Percentiles rank a stretch among this genome's conserved stretches.
Conservation (phyloP, 148 eudicot genomes). For the Cornus suecica region DNA sequence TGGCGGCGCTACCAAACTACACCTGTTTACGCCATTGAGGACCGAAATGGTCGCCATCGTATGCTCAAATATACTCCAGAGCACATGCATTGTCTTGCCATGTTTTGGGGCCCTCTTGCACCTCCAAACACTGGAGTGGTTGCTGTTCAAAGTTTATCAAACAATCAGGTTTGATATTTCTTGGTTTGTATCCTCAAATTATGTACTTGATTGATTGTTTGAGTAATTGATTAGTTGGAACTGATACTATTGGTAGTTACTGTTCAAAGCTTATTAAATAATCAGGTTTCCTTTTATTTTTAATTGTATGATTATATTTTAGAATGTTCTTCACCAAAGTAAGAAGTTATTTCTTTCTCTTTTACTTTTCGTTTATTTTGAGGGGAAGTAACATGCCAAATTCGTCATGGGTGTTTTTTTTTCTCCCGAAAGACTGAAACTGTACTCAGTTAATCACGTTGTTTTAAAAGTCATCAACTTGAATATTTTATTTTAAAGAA, state of each 20-base stretch:
- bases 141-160: slow-evolving; percentile 78
- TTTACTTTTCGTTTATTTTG: too few relatives aligned
- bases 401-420: neutral
- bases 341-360: neutral
- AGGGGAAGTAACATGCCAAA: neutral
- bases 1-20: slow-evolving; percentile 95
- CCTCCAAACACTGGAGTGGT: slow-evolving; percentile 87
- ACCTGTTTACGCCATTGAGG: slow-evolving; percentile 92
- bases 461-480: neutral
- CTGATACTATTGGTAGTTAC: too few relatives aligned
- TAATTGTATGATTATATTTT: too few relatives aligned
- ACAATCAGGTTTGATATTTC: slow-evolving; percentile 55
- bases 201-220: neutral
- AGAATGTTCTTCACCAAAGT: neutral
- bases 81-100: slow-evolving; percentile 96
- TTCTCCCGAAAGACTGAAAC: neutral
- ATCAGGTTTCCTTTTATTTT: too few relatives aligned
- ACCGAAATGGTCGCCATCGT: slow-evolving; percentile 69
- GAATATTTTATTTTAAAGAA: neutral
- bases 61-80: slow-evolving; percentile 99
- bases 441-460: neutral
- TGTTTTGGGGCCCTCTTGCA: slow-evolving; percentile 99
- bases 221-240: neutral
- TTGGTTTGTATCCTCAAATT: neutral
- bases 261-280: too few relatives aligned